Conservation (phyloP, 768 basidiomycete genomes). For the Arthromyces matolae region DNA sequence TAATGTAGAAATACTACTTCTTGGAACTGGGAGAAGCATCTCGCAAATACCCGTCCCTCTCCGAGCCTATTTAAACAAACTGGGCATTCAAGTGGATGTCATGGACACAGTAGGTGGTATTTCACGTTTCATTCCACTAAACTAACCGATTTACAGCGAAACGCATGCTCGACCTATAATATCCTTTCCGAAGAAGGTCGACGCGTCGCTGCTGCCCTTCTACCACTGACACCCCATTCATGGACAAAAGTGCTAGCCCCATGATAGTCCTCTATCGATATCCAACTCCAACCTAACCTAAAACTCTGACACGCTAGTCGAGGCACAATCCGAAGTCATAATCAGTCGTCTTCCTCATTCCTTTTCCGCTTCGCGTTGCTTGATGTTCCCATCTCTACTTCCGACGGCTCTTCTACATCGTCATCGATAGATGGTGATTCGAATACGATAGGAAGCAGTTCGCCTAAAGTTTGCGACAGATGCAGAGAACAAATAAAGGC, state of each 20-base stretch:
- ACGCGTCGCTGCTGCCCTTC: conserved; percentile 85
- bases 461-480: conserved; percentile 37
- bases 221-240: conserved; percentile 55
- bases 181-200: conserved; percentile 90
- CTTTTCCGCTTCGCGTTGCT: conserved; percentile 71
- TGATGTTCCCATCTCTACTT: conserved; percentile 21
- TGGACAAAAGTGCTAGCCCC: conserved; percentile 42
- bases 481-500: conserved; percentile 13
- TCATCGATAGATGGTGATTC: conserved; percentile 55
- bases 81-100: conserved; percentile 86
- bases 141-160: no score
- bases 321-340: no score
- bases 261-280: neutral
- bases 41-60: conserved; percentile 67
- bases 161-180: conserved; percentile 95
- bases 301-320: neutral
- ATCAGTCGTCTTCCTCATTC: conserved; percentile 40
- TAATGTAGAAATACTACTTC: conserved; percentile 73
- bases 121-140: no score
- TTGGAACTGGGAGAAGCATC: conserved; percentile 80
- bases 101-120: conserved; percentile 71
- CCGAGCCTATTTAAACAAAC: conserved; percentile 58
- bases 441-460: conserved; percentile 56
- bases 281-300: neutral
- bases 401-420: conserved; percentile 51